phyloP scores from a whole-genome alignment of 768 basidiomycete species.

The Phaeotremella fagi region DNA sequence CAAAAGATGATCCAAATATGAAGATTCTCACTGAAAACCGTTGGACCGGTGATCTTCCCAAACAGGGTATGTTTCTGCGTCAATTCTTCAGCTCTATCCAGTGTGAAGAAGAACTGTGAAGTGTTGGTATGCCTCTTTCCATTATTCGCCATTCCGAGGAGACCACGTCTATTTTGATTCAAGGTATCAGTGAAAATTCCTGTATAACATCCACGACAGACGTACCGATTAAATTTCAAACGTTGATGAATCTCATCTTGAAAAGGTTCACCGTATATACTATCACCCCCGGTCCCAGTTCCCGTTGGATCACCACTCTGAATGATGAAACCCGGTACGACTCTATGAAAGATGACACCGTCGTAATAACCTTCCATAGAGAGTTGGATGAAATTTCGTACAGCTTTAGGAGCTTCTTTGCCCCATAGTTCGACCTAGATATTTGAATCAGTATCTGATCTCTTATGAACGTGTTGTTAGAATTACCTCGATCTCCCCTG shows the following conservation, averaged over 20 bases:
- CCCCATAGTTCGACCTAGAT: conserved; percentile 87
- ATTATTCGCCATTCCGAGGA: conserved; percentile 91
- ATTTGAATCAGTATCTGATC: not conserved
- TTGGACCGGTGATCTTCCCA: conserved; percentile 57
- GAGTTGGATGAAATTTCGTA: conserved; percentile 81
- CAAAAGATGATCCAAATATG: not conserved
- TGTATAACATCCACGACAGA: not conserved
- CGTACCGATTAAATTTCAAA: conserved; percentile 60
- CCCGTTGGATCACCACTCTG: conserved; percentile 93
- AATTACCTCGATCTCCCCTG: conserved; percentile 60
- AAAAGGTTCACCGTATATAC: conserved; percentile 91
- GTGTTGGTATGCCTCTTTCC: conserved; percentile 83
- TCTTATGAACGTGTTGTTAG: too few species aligned
- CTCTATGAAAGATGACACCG: conserved; percentile 87
- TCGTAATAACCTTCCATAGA: conserved; percentile 98
- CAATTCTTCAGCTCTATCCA: conserved; percentile 86
- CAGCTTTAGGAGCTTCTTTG: conserved; percentile 93
- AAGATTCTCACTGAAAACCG: conserved; percentile 40
- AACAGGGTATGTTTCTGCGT: conserved; percentile 94
- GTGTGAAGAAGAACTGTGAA: conserved; percentile 91
- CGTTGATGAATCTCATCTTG: conserved; percentile 93
- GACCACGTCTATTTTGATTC: conserved; percentile 60
- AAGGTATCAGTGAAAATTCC: not conserved
- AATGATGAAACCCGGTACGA: conserved; percentile 85
- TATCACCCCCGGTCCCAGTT: conserved; percentile 86